Evolutionary conservation across 2,329 filamentous ascomycete genomes (phyloP), one percentile per base, ranked within the genome.

Genomic region (Reticulascus tulasneorum): DNA sequence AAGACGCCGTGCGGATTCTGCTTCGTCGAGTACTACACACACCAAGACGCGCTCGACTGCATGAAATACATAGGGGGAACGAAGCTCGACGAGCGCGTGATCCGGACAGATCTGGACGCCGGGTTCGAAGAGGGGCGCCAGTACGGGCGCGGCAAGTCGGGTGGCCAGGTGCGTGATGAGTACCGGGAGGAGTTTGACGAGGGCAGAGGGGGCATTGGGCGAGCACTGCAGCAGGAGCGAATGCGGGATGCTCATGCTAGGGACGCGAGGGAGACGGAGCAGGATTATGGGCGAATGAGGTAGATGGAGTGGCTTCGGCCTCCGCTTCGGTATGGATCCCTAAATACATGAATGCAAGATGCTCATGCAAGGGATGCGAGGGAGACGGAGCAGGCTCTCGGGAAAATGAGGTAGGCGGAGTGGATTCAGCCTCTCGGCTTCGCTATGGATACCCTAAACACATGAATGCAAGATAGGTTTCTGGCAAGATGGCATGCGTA

Each of bases 1-100:
- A 98, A 98, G 71, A 98, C 93, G 1, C 93, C 93, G 2, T 98
- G 93, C 64, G 93, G 93, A 25, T 98, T 98, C 73, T 98, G 93
- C 73, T 98, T 98, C 58, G 93, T 98, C 55, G 93, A 98, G 66
- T 98, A 98, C 69, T 97, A 96, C 70, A 96, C 84, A 20, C 93
- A 97, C 62, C 84, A 95, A 58, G 93, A 98, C 62, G 93, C 93
- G 8, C 75, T 98, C 32, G 93, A 98, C 61, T 97, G 91, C 65
- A 83, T 98, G 82, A 98, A 97, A 67, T 98, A 97, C 60, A 84
- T 98, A 54, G 93, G 93, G 37, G 93, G 93, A 39, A 98, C 93
- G 23, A 98, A 98, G 70, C 77, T 98, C 29, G 93, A 98, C 62
- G 93, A 98, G 73, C 82, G 93, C 51, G 84, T 98, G 56, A 96